Evolutionary conservation across 2,329 filamentous ascomycete genomes (phyloP), one percentile per base, ranked within the genome.

Genomic region (Claviceps humidiphila): DNA sequence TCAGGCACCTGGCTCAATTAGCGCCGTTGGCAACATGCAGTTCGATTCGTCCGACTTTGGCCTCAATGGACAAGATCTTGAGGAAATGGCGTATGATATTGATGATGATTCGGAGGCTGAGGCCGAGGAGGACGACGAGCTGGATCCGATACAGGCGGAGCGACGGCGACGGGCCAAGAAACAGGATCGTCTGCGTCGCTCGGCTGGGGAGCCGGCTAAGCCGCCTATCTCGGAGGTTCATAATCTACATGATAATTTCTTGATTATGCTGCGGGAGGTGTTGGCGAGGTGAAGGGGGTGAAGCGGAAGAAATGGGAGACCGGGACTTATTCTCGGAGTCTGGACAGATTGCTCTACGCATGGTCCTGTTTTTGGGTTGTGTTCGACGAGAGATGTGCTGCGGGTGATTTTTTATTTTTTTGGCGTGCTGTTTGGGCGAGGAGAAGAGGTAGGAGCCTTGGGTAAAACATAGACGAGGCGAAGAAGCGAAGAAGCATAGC

Each of bases 41-140:
- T 94, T 97, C 71, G 82, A 78, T 61, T 84, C 85, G 22, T 81
- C 79, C 48, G 93, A 98, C 69, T 98, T 98, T 70, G 93, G 93
- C 0, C 72, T 98, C 20, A 82, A 96, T 63, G 80, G 86, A 61
- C 83, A 86, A 63, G 93, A 97, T 64, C 72, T 97, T 14, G 81
- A 91, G 64, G 90, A 95, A 56, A 82, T 96, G 66, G 81, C 81
- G 45, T 88, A 93, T 59, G 87, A 87, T 3, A 86, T 90, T 52
- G 79, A 81, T 8, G 73, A 72, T 7, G 74, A 84, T 13, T 77
- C 80, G 5, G 80, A 83, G 54, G 79, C 84, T 34, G 84, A 85
- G 50, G 81, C 85, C n/a, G 84, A 85, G 52, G 80, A 77, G 13
- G 84, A 87, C 50, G 88, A 94, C 53, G 84, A 90, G 54, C 68